These are phyloP conservation scores for Ogataea salicorniae DNA, from an alignment of 805 yeast genomes.

Conservation along the genomic window DNA sequence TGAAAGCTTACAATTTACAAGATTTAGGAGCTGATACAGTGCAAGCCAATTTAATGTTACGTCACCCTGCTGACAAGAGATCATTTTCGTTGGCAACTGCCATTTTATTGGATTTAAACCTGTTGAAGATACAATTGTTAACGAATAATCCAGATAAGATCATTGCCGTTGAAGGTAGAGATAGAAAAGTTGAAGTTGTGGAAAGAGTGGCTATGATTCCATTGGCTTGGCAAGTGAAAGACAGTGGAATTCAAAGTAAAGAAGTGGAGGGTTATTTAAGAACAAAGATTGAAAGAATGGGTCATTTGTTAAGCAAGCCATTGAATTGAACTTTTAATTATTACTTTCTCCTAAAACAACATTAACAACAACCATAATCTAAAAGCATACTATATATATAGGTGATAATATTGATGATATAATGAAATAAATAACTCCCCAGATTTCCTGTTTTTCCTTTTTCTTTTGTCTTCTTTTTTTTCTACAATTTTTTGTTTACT, in stretches of 20 bases:
- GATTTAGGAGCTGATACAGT: conserved; percentile 99
- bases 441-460: too few species aligned
- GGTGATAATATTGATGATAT: too few species aligned
- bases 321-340: too few species aligned
- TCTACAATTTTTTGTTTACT: too few species aligned
- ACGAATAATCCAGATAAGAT: conserved; percentile 97
- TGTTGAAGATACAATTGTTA: conserved; percentile 63
- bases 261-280: conserved; percentile 92
- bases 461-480: too few species aligned
- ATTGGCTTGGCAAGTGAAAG: conserved; percentile 68
- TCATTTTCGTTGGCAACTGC: conserved; percentile 93
- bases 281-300: conserved; percentile 96
- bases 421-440: too few species aligned
- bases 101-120: conserved; percentile 77
- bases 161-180: conserved; percentile 86
- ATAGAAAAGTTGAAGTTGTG: conserved; percentile 65
- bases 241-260: conserved; percentile 66
- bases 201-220: conserved; percentile 98
- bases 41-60: conserved; percentile 83
- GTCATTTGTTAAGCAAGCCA: conserved; percentile 68
- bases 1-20: conserved; percentile 94
- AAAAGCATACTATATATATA: too few species aligned
- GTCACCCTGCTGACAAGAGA: conserved; percentile 98
- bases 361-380: too few species aligned
- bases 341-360: too few species aligned